These are phyloP conservation scores for Emmonsiellopsis sp. DNA, from an alignment of 2,329 filamentous ascomycete genomes.

Conservation along the genomic window DNA sequence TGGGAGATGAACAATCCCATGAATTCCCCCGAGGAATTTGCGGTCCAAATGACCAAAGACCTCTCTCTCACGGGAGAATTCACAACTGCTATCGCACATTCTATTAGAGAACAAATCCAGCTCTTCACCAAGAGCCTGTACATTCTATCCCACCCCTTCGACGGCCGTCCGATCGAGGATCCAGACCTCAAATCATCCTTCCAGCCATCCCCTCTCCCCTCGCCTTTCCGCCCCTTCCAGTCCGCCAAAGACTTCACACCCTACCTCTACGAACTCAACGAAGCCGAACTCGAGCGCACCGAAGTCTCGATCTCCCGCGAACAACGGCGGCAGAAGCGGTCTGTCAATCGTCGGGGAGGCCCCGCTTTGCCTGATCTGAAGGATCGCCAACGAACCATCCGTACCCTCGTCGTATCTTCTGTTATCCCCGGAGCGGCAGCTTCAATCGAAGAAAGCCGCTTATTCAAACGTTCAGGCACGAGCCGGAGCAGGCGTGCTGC, in stretches of 20 bases:
- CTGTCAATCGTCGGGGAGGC: constrained; percentile 85
- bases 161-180: constrained; percentile 87
- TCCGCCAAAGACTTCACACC: constrained; percentile 90
- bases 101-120: constrained; percentile 91
- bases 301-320: constrained; percentile 91
- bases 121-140: constrained; percentile 91
- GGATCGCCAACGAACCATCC: constrained; percentile 84
- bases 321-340: constrained; percentile 87
- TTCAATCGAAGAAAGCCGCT: constrained; percentile 70
- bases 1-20: constrained; percentile 96
- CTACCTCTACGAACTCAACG: constrained; percentile 87
- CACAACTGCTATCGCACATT: constrained; percentile 93
- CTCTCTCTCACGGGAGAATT: constrained; percentile 91
- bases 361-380: constrained; percentile 93
- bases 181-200: constrained; percentile 80
- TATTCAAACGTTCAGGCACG: constrained; percentile 70
- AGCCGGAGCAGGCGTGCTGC: constrained; percentile 50
- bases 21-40: constrained; percentile 94
- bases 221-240: constrained; percentile 81
- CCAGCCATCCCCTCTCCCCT: constrained; percentile 70
- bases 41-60: constrained; percentile 77
- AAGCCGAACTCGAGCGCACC: constrained; percentile 79
- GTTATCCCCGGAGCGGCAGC: constrained; percentile 80
- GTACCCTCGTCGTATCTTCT: constrained; percentile 84
- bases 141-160: constrained; percentile 87